Evolutionary conservation across 495 filamentous ascomycete genomes (phyloP), one percentile per base, ranked within the genome.

Genomic region (Niebla homalea): DNA sequence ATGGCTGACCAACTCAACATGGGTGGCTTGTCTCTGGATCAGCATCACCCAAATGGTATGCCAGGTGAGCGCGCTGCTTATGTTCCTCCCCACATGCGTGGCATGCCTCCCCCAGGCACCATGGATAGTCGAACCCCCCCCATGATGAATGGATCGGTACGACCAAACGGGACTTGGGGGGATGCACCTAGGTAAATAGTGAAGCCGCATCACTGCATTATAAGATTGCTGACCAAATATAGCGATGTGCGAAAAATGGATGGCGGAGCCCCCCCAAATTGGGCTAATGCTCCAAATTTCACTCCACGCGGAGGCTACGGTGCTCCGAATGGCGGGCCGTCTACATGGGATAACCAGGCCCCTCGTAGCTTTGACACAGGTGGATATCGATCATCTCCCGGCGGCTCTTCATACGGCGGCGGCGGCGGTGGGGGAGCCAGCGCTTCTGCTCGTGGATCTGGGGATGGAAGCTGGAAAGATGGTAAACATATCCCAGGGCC

Each of bases 1-100:
- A 97, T 97, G 92, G 90, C 92, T 67, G 89, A 95, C 67, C 81
- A 93, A 71, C 80, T 98, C 57, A 87, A 89, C 67, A 89, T 96
- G 84, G 80, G 77, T 66, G 81, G 83, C 64, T 74, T 94, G 62
- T 83, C 74, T 64, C 73, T 95, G 64, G 79, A 82, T 55, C 83
- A 73, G 46, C 80, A 84, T 64, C 78, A 87, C 64, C 84, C 85
- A 51, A 67, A 70, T 56, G 74, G 74, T 54, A 57, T 64, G 29
- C 58, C 56, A 36, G 60, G 61, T 40, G 67, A 68, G 46, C 85
- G 85, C 58, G 80, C 78, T 57, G 77, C 92, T 43, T 98, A 98
- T 73, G 94, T 97, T 63, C 92, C 92, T 58, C 92, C 92, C 64
- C 92, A 98, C 65, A 80, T 95, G 67, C 85, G 92, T 62, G 71